Percentiles rank a stretch among this genome's conserved stretches.
Conservation (phyloP, 805 yeast genomes). For the Monosporozyma aquatica region DNA sequence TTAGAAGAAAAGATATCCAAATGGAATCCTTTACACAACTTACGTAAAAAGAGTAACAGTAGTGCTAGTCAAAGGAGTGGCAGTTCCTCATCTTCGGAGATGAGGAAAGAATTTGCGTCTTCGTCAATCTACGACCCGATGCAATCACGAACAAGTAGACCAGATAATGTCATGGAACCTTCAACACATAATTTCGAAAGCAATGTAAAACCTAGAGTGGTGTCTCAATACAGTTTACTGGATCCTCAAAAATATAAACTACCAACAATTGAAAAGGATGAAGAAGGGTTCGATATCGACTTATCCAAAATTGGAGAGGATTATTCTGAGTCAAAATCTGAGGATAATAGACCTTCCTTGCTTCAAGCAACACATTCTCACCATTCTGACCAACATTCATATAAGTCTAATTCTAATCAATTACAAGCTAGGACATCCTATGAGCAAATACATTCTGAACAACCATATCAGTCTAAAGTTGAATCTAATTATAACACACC, state of each 20-base stretch:
- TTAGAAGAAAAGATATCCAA: constrained; percentile 24
- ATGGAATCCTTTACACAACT: constrained; percentile 26
- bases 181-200: not conserved
- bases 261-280: constrained; percentile 20
- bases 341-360: not conserved
- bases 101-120: constrained; percentile 1
- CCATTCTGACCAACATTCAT: too few species aligned
- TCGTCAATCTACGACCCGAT: constrained; percentile 4
- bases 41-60: constrained; percentile 20
- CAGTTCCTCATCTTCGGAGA: constrained; percentile 6
- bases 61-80: constrained; percentile 11
- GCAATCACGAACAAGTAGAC: not conserved
- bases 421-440: too few species aligned
- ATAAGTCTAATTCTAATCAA: too few species aligned
- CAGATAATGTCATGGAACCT: not conserved
- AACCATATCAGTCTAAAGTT: too few species aligned
- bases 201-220: constrained; percentile 3
- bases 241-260: constrained; percentile 17
- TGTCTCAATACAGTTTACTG: constrained; percentile 10
- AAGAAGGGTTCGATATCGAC: constrained; percentile 15
- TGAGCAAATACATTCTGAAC: too few species aligned
- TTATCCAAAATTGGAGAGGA: constrained; percentile 12
- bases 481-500: too few species aligned
- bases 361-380: too few species aligned
- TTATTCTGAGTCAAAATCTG: not conserved